phyloP scores from a whole-genome alignment of 192 early-diverging fungal genomes.

The Podochytrium sp. region DNA sequence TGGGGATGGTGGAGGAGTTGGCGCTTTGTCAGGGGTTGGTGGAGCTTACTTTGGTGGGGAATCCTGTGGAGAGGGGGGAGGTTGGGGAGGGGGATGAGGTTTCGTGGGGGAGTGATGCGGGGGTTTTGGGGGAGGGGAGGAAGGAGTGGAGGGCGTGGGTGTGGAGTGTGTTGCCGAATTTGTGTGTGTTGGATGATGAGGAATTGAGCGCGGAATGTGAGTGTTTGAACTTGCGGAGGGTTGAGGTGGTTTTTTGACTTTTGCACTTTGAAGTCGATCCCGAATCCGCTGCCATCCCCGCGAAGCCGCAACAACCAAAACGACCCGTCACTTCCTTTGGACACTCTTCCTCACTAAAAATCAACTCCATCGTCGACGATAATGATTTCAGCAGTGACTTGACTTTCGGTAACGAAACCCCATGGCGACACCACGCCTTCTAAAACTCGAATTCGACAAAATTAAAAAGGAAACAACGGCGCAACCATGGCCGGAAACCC shows the following conservation, averaged over 20 bases:
- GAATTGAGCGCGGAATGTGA: constrained; percentile 3
- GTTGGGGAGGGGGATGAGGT: not conserved
- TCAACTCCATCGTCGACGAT: not conserved
- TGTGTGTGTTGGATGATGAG: constrained; percentile 39
- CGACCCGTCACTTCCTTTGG: constrained; percentile 18
- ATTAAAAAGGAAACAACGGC: constrained; percentile 31
- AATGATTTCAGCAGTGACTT: constrained; percentile 40
- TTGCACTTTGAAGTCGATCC: not conserved
- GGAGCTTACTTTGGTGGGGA: constrained; percentile 41
- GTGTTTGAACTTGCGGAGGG: not conserved
- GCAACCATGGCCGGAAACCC: constrained; percentile 47
- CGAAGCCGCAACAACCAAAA: not conserved
- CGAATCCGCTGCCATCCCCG: not conserved
- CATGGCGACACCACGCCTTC: no score
- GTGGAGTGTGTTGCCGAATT: not conserved
- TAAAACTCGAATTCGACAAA: no score
- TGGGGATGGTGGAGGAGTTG: constrained; percentile 50
- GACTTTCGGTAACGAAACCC: constrained; percentile 47
- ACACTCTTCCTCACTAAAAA: not conserved
- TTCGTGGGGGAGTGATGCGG: not conserved
- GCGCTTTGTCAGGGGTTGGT: constrained; percentile 37
- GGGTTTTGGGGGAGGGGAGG: not conserved
- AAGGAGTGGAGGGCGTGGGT: not conserved
- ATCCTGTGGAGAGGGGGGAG: constrained; percentile 37
- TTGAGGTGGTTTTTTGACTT: not conserved